Evolutionary conservation across 257 asterid species (phyloP), one percentile per base, ranked within the genome.

Genomic region (Agastache rugosa): DNA sequence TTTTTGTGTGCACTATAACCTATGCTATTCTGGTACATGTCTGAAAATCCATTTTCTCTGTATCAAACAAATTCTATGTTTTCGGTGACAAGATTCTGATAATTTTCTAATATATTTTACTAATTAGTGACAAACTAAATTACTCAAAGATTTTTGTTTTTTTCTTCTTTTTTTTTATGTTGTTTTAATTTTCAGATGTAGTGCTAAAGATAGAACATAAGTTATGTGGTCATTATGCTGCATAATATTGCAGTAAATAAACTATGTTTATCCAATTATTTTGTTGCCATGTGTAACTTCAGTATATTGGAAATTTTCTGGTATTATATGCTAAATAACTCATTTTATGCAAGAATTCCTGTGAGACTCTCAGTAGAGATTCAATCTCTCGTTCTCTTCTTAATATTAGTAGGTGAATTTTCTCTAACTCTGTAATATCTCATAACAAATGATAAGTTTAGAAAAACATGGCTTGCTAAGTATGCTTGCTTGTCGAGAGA

Each of bases 391-490:
- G 2, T 16, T 19, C 37, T 35, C 15, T 11, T 15, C 5, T 34
- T 23, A 7, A 55, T 12, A 39, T 23, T 47, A 8, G 48, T 45
- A 29, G 23, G 53, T 47, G 41, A 45, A 27, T 20, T 73, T 20
- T 10, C 8, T 16, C 11, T 44, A 16, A 31, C 14, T 35, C 8
- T 35, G 39, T 35, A 37, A 55, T 75, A 3, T 35, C 16, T 17
- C 48, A 1, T 48, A 41, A 51, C 62, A 37, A 45, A 55, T 17
- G 45, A 48, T 25, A 55, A 69, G 59, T 22, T 25, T 45, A 42
- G 16, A 47, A 53, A 58, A 42, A 35, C 64, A 56, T 54, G 35
- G 45, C 78, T 42, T 66, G 65, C 27, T 29, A 31, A 51, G 58
- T 51, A 63, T 12, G 25, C 47, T 37, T 51, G 55, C 72, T 11